Conservation (phyloP, 164 flowering plant genomes). For the Hamamelis virginiana region DNA sequence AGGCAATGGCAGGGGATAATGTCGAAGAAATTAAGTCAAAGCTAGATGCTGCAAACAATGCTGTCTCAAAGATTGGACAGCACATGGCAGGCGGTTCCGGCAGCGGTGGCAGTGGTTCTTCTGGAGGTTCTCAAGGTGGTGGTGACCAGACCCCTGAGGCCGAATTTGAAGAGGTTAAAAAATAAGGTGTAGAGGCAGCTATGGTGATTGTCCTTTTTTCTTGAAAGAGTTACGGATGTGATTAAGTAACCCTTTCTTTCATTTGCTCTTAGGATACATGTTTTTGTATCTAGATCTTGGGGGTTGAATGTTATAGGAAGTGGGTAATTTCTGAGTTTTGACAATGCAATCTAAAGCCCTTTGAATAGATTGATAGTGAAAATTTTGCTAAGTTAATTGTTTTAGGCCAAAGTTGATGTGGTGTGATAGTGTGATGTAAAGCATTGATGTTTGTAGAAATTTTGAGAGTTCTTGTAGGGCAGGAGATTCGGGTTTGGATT, state of each 20-base stretch:
- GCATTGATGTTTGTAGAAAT: too few species aligned
- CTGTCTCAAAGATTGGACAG: conserved; percentile 73
- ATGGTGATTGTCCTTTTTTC: neutral
- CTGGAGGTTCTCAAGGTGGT: conserved; percentile 46
- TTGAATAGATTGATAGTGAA: too few species aligned
- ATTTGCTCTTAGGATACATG: neutral
- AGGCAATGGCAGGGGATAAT: conserved; percentile 39
- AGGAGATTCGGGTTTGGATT: too few species aligned
- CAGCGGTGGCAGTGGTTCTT: conserved; percentile 33
- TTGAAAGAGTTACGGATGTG: neutral
- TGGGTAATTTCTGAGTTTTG: too few species aligned
- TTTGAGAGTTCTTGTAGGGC: too few species aligned
- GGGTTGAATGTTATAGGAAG: too few species aligned
- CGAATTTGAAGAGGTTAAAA: conserved; percentile 74
- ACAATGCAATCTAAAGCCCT: too few species aligned
- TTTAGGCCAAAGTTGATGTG: too few species aligned
- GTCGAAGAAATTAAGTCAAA: conserved; percentile 61
- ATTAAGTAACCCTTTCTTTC: neutral
- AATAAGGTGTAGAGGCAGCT: conserved; percentile 26
- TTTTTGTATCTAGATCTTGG: too few species aligned
- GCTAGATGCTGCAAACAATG: conserved; percentile 68
- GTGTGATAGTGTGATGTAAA: too few species aligned
- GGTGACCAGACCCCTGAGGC: conserved; percentile 69
- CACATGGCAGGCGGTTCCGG: conserved; percentile 56
- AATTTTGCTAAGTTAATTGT: too few species aligned